These are phyloP conservation scores for Primulina eburnea DNA, from an alignment of 257 asterid species.

Conservation along the genomic window DNA sequence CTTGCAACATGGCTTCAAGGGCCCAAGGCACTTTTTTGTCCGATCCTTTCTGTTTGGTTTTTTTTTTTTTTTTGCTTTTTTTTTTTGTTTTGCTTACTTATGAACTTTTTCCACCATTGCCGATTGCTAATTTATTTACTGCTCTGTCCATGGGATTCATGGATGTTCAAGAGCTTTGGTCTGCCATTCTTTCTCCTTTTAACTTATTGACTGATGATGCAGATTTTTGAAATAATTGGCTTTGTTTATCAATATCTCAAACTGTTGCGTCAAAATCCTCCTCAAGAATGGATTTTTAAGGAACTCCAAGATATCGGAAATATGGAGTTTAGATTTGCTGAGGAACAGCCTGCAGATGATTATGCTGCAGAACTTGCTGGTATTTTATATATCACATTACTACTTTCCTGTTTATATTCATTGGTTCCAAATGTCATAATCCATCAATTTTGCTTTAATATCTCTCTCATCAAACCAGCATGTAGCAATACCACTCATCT, in stretches of 20 bases:
- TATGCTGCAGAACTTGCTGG: constrained; percentile 98
- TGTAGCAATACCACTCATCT: neutral
- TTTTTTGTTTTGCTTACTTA: neutral
- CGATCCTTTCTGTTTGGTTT: neutral
- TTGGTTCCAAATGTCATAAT: neutral
- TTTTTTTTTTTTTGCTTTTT: neutral
- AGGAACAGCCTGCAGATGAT: constrained; percentile 98
- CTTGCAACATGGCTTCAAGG: neutral
- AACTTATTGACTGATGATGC: constrained; percentile 31
- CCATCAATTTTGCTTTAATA: constrained; percentile 9
- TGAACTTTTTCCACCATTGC: constrained; percentile 1
- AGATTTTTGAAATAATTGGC: constrained; percentile 81
- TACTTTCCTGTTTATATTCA: neutral
- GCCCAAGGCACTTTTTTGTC: neutral
- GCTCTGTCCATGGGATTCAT: neutral
- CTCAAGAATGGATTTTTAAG: constrained; percentile 91
- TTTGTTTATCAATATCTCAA: constrained; percentile 88
- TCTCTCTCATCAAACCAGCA: neutral
- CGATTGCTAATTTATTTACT: neutral
- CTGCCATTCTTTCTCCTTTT: neutral
- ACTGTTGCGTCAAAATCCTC: constrained; percentile 65
- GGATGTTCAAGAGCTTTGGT: neutral
- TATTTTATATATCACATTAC: constrained; percentile 19
- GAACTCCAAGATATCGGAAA: constrained; percentile 92
- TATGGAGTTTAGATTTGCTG: constrained; percentile 90